Percentiles rank a stretch among this genome's conserved stretches.
Conservation (phyloP, 2,329 filamentous ascomycete genomes). For the Alternaria dauci region DNA sequence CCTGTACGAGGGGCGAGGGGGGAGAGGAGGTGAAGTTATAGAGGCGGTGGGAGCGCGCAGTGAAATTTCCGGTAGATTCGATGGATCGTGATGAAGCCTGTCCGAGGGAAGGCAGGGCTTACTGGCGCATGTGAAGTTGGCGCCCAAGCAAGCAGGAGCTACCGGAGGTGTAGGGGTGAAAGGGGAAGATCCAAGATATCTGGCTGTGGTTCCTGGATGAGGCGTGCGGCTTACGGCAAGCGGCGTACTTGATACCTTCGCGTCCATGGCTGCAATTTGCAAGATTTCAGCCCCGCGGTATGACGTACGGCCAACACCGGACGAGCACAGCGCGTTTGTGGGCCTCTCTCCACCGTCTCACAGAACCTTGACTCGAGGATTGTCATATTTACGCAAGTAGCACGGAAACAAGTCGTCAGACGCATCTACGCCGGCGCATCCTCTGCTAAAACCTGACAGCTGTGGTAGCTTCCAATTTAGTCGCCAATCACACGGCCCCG, state of each 20-base stretch:
- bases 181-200: slow-evolving; percentile 3
- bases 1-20: neutral
- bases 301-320: slow-evolving; percentile 20
- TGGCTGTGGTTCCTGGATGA: slow-evolving; percentile 24
- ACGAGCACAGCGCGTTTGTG: slow-evolving; percentile 11
- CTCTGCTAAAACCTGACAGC: slow-evolving; percentile 6
- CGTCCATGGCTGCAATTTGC: slow-evolving; percentile 18
- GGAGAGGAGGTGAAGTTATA: slow-evolving; percentile 11
- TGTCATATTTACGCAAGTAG: slow-evolving; percentile 15
- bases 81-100: slow-evolving; percentile 16
- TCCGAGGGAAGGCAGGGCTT: slow-evolving; percentile 10
- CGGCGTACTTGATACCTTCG: slow-evolving; percentile 5
- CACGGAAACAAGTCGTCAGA: slow-evolving; percentile 5
- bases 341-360: slow-evolving; percentile 16
- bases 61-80: slow-evolving; percentile 21
- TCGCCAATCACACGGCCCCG: slow-evolving; percentile 8
- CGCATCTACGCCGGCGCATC: neutral
- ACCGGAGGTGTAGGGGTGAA: neutral
- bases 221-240: slow-evolving; percentile 9
- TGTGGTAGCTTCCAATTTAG: slow-evolving; percentile 11
- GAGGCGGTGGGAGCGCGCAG: slow-evolving; percentile 13
- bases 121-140: slow-evolving; percentile 9
- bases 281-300: slow-evolving; percentile 19
- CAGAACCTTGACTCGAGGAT: slow-evolving; percentile 5
- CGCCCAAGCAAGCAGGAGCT: slow-evolving; percentile 13